Evolutionary conservation across 2,329 filamentous ascomycete species (phyloP), one percentile per base, ranked within the genome.

Genomic region (Hymenoscyphus fructigenus): DNA sequence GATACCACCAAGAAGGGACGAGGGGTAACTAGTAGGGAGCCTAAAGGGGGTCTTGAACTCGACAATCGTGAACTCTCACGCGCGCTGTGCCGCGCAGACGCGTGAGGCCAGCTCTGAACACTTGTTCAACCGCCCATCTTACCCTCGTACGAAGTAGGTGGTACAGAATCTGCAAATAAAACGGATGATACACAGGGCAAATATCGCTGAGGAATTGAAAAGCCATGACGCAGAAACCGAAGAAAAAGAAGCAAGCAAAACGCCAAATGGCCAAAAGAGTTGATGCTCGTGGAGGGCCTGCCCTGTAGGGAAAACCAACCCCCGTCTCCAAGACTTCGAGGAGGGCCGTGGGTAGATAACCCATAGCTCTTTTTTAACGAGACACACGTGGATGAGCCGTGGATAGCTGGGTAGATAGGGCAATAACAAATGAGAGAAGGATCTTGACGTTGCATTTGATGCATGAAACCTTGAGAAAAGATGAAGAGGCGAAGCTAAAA

Each of bases 11-110:
- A 23, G 20, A 53, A 23, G 47, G 20, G 47, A 53, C 47, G 47
- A 53, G 47, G 47, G 47, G 47, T 53, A 53, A 53, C 6, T 5
- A 23, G 41, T 47, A 26, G 23, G 47, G 47, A 9, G 20, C 20
- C 20, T 53, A 53, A 53, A 53, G 3, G 47, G 47, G 47, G 23
- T 23, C 20, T 53, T 53, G 20, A 53, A 12, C 14, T 53, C 47
- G 20, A 53, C 20, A 23, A 53, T 53, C 47, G 47, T 53, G 47
- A 53, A 53, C 47, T 53, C 47, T 53, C 47, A 53, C 34, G 57
- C 57, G 57, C 57, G 32, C 57, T 59, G 57, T 59, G 57, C 57
- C 57, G 58, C 58, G 20, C 17, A 50, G 23, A 44, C 47, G 60
- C 60, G 28, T 36, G n/a, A n/a, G 57, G 36, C 20, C n/a, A 34